Evolutionary conservation across 768 basidiomycete species (phyloP), one percentile per base, ranked within the genome.

Genomic region (Phlegmacium glaucopus): DNA sequence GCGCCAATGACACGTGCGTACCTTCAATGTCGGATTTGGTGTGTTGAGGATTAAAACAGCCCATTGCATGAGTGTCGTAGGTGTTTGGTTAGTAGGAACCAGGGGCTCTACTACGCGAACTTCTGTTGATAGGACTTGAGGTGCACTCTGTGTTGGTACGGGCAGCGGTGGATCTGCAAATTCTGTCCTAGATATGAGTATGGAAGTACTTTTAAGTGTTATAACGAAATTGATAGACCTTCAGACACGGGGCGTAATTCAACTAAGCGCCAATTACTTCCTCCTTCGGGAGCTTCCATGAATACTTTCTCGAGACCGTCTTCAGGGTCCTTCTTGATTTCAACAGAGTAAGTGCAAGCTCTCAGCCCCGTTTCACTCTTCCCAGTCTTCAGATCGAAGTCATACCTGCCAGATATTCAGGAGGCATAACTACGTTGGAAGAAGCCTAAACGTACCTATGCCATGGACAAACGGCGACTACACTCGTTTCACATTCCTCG

Each of bases 21-120:
- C 83, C 68, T 90, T 89, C 6, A 84, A 62, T 2, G 71, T 72
- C 4, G 89, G 86, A 61, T 85, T 72, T 1, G 86, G 64, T 0
- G 90, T 90, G 54, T 87, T 85, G 22, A 92, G 70, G 42, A 92
- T 87, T 6, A 89, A 67, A 5, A 87, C 85, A 1, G 87, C 86
- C 81, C 83, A 90, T 58, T 87, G 77, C 60, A 89, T 80, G 10
- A 90, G 71, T 0, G 85, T 85, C n/a, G 66, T 77, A 4, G 87
- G 87, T 0, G 79, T 59, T 40, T 76, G 61, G 0, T 63, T 54
- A 1, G 50, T 25, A 1, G 83, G 83, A 2, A 83, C 72, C 4
- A 86, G 56, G 4, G 74, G 73, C 51, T 81, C 79, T 15, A 62
- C 60, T 15, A 63, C 53, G 45, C 16, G 55, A 55, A 27, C 53